Conservation (phyloP, 257 asterid genomes). For the Solanum sitiens region DNA sequence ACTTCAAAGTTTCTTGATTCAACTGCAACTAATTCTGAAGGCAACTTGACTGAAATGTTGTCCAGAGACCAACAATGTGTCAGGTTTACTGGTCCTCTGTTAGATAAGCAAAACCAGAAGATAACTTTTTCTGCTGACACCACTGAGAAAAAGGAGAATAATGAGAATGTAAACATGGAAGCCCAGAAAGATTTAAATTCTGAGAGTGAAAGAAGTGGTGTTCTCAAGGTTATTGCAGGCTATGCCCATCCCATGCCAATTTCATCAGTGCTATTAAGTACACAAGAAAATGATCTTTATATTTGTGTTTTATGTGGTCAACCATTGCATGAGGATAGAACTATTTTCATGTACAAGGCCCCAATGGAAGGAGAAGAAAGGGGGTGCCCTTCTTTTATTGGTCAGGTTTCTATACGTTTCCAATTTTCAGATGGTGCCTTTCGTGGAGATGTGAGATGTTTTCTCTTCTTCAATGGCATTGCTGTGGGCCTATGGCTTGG, state of each 20-base stretch:
- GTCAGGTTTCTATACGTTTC: conserved; percentile 44
- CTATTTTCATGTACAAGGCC: conserved; percentile 57
- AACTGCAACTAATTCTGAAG: neutral
- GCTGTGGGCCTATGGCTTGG: neutral
- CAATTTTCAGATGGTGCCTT: conserved; percentile 26
- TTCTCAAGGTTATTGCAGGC: conserved; percentile 44
- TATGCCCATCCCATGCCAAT: conserved; percentile 68
- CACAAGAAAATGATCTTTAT: conserved; percentile 40
- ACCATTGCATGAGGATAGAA: conserved; percentile 28
- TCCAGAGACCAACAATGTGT: conserved; percentile 11
- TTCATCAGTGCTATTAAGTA: conserved; percentile 52
- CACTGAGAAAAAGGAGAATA: conserved; percentile 19
- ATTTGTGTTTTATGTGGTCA: conserved; percentile 61
- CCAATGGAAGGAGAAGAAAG: conserved; percentile 32
- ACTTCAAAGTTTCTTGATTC: conserved; percentile 8
- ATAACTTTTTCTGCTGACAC: conserved; percentile 7
- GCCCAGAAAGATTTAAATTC: conserved; percentile 8
- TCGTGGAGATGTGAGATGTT: conserved; percentile 61
- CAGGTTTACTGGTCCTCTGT: conserved; percentile 22
- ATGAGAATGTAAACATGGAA: conserved; percentile 21
- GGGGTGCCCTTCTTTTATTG: conserved; percentile 70
- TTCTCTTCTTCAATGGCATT: neutral
- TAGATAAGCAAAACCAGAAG: conserved; percentile 21
- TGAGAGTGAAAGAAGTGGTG: conserved; percentile 21
- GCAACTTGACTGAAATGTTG: neutral